A percentile compares a stretch with the other conserved stretches of the same genome.
These are phyloP conservation scores for Bimuria novae-zelandiae DNA, from an alignment of 2,329 filamentous ascomycete genomes.

Conservation along the genomic window DNA sequence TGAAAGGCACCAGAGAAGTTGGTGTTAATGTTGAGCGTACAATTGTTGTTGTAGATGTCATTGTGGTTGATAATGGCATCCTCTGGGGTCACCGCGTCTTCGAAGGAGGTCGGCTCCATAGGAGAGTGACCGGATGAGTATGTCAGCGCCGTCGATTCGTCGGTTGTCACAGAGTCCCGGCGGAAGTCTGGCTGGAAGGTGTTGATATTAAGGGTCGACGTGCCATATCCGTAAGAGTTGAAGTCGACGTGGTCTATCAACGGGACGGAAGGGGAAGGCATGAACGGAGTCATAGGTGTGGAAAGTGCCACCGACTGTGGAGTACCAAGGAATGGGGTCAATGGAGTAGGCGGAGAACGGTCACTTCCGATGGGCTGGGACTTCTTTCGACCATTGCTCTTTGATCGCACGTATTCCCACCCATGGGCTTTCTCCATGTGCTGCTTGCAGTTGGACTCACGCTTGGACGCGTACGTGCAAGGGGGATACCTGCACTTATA, in stretches of 20 bases:
- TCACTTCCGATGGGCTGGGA: constrained; percentile 27
- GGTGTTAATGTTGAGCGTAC: constrained; percentile 64
- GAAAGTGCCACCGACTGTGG: constrained; percentile 40
- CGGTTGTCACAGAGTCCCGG: constrained; percentile 43
- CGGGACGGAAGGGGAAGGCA: constrained; percentile 49
- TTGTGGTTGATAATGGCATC: constrained; percentile 61
- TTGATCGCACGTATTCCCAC: constrained; percentile 88
- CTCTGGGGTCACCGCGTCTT: constrained; percentile 52
- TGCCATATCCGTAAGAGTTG: constrained; percentile 33
- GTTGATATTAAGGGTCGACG: constrained; percentile 35
- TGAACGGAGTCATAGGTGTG: constrained; percentile 46
- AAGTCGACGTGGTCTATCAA: constrained; percentile 40
- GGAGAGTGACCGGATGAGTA: constrained; percentile 50
- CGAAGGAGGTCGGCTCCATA: constrained; percentile 47
- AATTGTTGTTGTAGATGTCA: constrained; percentile 57
- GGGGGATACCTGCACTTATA: constrained; percentile 82
- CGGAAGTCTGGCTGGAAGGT: constrained; percentile 42
- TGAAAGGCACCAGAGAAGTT: constrained; percentile 65
- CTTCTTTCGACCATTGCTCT: constrained; percentile 72
- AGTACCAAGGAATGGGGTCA: constrained; percentile 41
- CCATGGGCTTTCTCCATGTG: constrained; percentile 98
- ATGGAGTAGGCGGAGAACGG: constrained; percentile 41
- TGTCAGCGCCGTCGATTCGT: constrained; percentile 42
- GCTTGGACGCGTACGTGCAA: constrained; percentile 93
- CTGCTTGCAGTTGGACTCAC: constrained; percentile 96